Evolutionary conservation across 2,329 filamentous ascomycete species (phyloP).

Genomic region (Talaromyces verruculosus): DNA sequence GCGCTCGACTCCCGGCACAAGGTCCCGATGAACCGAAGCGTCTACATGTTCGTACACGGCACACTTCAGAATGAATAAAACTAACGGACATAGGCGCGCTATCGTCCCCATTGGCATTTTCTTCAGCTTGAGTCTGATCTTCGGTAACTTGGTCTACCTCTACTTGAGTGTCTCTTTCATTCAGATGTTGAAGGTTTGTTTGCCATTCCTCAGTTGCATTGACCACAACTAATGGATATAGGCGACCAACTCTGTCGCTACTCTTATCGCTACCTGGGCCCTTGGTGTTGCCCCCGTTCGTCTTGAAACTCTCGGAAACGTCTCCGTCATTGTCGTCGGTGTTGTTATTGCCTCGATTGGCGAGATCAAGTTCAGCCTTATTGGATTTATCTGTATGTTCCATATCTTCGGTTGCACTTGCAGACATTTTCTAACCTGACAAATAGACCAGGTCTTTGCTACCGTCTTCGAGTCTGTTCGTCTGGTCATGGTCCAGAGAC

Average conservation of each 20-base stretch:
- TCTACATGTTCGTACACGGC: constrained; percentile 62
- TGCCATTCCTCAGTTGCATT: constrained; percentile 52
- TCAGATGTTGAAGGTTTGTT: constrained; percentile 61
- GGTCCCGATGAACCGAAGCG: constrained; percentile 92
- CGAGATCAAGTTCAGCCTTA: constrained; percentile 80
- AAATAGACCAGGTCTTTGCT: constrained; percentile 64
- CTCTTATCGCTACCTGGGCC: constrained; percentile 83
- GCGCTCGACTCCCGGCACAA: constrained; percentile 91
- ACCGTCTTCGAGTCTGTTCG: constrained; percentile 79
- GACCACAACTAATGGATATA: constrained; percentile 36
- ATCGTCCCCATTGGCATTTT: constrained; percentile 94
- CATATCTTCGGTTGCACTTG: no score
- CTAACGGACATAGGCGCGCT: constrained; percentile 56
- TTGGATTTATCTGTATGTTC: constrained; percentile 59
- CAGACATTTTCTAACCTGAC: not conserved
- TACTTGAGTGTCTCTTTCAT: constrained; percentile 96
- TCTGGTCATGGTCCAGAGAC: constrained; percentile 79
- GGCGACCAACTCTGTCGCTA: constrained; percentile 92
- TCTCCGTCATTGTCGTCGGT: constrained; percentile 90
- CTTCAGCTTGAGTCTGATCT: constrained; percentile 94
- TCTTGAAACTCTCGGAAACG: constrained; percentile 83
- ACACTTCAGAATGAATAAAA: not conserved
- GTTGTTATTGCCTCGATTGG: constrained; percentile 92
- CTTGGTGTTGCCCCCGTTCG: constrained; percentile 82
- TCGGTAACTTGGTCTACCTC: constrained; percentile 91